A percentile compares a stretch with the other conserved stretches of the same genome.
Evolutionary conservation across 2,329 filamentous ascomycete genomes (phyloP).

Genomic region (Phialophora tarda): DNA sequence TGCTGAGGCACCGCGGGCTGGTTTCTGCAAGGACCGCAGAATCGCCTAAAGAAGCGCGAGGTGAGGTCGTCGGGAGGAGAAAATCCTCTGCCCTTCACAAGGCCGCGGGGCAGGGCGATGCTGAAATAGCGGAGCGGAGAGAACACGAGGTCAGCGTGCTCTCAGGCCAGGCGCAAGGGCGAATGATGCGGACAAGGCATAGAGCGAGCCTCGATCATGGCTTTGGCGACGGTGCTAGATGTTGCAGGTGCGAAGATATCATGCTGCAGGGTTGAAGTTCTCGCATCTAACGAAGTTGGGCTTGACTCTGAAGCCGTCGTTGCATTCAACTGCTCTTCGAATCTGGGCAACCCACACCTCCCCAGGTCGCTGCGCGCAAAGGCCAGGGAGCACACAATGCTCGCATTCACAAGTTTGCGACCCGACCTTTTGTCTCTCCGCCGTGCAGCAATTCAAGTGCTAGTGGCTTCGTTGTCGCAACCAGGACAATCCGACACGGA

Average conservation of each 20-base stretch:
- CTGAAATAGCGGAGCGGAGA: not conserved
- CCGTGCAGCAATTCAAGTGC: not conserved
- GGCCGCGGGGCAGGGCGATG: not conserved
- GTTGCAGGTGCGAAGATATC: not conserved
- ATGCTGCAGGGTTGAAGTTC: not conserved
- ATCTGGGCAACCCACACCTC: not conserved
- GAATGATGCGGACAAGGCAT: not conserved
- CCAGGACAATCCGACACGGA: not conserved
- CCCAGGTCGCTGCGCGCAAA: not conserved
- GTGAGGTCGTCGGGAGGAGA: not conserved
- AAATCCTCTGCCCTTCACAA: not conserved
- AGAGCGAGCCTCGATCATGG: not conserved
- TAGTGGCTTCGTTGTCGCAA: not conserved
- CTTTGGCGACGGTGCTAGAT: not conserved
- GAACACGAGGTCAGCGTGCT: not conserved
- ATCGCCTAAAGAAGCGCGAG: not conserved
- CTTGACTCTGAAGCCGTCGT: not conserved
- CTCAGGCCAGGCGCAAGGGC: not conserved
- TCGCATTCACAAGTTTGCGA: not conserved
- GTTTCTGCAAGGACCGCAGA: not conserved
- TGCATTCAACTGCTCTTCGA: not conserved
- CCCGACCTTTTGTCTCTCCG: not conserved
- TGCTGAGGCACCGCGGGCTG: not conserved
- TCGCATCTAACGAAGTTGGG: not conserved
- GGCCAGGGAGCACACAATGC: not conserved